These are phyloP conservation scores for Aaosphaeria arxii DNA, from an alignment of 2,329 filamentous ascomycete species.

Conservation along the genomic window DNA sequence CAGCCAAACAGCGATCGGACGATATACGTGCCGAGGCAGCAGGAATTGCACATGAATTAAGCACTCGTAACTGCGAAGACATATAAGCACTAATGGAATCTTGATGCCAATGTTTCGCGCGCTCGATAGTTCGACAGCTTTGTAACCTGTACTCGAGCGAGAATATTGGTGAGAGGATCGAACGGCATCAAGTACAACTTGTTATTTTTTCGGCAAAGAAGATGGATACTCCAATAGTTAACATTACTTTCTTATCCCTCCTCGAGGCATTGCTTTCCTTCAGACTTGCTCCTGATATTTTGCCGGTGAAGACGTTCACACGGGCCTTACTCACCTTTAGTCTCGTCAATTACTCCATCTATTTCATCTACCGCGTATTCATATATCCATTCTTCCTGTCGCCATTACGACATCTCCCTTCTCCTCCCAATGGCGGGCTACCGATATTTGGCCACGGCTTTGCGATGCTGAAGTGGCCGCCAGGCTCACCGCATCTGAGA, in stretches of 20 bases:
- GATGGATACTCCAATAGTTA: neutral
- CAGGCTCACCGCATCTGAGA: conserved; percentile 28
- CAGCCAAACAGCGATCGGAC: too few species aligned
- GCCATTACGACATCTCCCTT: conserved; percentile 39
- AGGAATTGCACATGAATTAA: too few species aligned
- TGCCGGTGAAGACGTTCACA: conserved; percentile 8
- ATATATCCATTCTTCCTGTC: conserved; percentile 39
- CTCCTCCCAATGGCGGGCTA: conserved; percentile 15
- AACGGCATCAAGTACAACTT: too few species aligned
- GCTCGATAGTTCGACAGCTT: too few species aligned
- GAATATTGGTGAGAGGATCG: too few species aligned
- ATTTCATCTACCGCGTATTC: conserved; percentile 17
- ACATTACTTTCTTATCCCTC: neutral
- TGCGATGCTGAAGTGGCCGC: conserved; percentile 31
- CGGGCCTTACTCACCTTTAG: conserved; percentile 14
- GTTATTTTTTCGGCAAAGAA: too few species aligned
- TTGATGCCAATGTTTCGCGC: too few species aligned
- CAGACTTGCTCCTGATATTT: neutral
- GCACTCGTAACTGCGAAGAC: too few species aligned
- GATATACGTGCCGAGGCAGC: too few species aligned
- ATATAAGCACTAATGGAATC: too few species aligned
- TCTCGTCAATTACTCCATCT: conserved; percentile 12
- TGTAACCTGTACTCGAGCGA: too few species aligned
- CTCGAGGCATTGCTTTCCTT: neutral
- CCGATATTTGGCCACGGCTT: conserved; percentile 39